These are phyloP conservation scores for Alopecurus myosuroides DNA, from an alignment of 176 grass and related monocot species.

Conservation along the genomic window DNA sequence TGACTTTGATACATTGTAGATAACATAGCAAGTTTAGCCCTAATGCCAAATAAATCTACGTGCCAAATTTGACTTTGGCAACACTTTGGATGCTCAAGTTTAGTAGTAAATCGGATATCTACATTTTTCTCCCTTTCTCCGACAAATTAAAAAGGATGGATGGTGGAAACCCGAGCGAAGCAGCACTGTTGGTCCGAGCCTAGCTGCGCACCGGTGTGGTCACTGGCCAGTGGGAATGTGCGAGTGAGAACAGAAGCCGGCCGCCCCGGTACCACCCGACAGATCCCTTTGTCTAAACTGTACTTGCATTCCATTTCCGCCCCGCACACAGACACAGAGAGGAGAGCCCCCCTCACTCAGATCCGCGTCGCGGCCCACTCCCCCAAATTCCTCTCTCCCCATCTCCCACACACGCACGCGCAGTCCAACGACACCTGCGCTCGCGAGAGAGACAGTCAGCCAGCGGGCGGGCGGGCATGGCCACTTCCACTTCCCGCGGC, in stretches of 20 bases:
- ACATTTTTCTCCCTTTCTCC: too few relatives aligned
- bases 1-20: too few relatives aligned
- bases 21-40: too few relatives aligned
- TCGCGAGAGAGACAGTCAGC: constrained; percentile 8
- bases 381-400: background rate
- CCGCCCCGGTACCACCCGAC: constrained; percentile 35
- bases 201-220: background rate
- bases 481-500: constrained; percentile 37
- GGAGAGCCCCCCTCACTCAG: background rate
- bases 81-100: too few relatives aligned
- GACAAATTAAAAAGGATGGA: too few relatives aligned
- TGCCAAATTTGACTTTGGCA: too few relatives aligned
- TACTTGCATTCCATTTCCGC: constrained; percentile 37
- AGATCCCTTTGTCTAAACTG: constrained; percentile 49
- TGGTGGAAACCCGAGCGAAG: too few relatives aligned
- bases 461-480: constrained; percentile 28
- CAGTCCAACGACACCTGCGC: background rate
- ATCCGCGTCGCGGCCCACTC: constrained; percentile 37
- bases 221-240: background rate
- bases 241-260: background rate
- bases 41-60: too few relatives aligned
- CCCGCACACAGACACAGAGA: background rate
- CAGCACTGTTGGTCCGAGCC: too few relatives aligned
- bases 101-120: too few relatives aligned
- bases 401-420: background rate